phyloP scores from a whole-genome alignment of 1,284 basidiomycete genomes.

The Ceratobasidium sp. region DNA sequence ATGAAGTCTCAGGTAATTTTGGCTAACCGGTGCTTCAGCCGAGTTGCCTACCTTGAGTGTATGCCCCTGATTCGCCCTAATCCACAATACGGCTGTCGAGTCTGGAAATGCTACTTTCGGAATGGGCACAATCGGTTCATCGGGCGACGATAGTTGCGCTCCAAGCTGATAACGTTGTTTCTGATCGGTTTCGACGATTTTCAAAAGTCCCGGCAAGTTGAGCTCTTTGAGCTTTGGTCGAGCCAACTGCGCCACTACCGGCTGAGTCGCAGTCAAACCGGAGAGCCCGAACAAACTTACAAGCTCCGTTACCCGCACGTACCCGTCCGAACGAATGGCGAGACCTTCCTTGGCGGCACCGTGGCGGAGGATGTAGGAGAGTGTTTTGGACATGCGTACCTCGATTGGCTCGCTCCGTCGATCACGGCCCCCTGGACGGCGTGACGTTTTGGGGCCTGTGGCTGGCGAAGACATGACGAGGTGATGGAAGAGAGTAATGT shows the following conservation, averaged over 20 bases:
- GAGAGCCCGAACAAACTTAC: conserved; percentile 59
- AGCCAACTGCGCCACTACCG: conserved; percentile 58
- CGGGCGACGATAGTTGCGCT: conserved; percentile 61
- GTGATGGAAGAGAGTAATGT: background rate
- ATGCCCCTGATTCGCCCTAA: conserved; percentile 95
- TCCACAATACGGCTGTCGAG: conserved; percentile 71
- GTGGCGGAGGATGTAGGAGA: conserved; percentile 87
- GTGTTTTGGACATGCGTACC: conserved; percentile 73
- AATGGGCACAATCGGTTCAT: conserved; percentile 42
- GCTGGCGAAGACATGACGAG: conserved; percentile 17
- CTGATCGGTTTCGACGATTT: conserved; percentile 76
- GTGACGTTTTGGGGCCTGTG: background rate
- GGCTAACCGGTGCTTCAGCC: background rate
- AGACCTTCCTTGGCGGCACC: conserved; percentile 81
- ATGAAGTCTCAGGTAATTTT: too few species aligned
- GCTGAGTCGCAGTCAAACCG: conserved; percentile 13
- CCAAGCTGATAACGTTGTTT: conserved; percentile 83
- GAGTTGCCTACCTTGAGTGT: conserved; percentile 70
- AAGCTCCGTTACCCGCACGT: conserved; percentile 75
- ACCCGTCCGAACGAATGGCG: conserved; percentile 81
- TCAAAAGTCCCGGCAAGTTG: conserved; percentile 68
- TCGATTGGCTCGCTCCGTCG: conserved; percentile 57
- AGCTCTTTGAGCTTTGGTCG: conserved; percentile 65
- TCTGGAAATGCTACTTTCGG: conserved; percentile 45
- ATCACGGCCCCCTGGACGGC: conserved; percentile 45